Percentiles rank a stretch among this genome's conserved stretches.
phyloP scores from a whole-genome alignment of 2,329 filamentous ascomycete species.

The Fusarium sp. region DNA sequence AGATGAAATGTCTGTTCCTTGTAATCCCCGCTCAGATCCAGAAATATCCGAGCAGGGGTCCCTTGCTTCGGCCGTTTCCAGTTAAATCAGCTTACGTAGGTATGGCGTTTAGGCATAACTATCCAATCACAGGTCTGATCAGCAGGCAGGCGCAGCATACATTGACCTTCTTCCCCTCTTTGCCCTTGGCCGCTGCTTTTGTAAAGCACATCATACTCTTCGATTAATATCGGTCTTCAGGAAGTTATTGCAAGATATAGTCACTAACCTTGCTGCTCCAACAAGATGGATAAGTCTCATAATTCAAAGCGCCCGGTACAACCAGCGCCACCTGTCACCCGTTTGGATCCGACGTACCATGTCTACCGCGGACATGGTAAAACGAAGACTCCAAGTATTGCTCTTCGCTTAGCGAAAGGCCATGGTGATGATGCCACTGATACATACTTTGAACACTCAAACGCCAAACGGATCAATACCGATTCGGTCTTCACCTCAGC shows the following conservation, averaged over 20 bases:
- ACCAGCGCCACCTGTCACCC: too few relatives aligned
- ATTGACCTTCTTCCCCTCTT: background rate
- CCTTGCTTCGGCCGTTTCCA: background rate
- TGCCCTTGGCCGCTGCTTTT: background rate
- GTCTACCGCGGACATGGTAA: background rate
- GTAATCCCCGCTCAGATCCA: background rate
- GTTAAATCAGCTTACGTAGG: background rate
- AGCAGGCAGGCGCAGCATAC: background rate
- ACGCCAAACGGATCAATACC: background rate
- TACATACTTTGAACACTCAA: background rate
- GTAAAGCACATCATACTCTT: background rate
- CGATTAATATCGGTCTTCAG: background rate
- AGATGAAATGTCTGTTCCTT: too few relatives aligned
- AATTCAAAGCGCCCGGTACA: background rate
- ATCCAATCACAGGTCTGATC: background rate
- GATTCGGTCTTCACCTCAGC: background rate
- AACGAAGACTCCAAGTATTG: background rate
- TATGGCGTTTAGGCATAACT: background rate
- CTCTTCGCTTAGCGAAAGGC: background rate
- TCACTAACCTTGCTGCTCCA: too few relatives aligned
- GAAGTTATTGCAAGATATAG: background rate
- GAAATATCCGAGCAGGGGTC: background rate
- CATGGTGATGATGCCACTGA: background rate
- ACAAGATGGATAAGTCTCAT: background rate
- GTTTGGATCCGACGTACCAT: background rate